Percentiles rank a stretch among this genome's conserved stretches.
These are phyloP conservation scores for Aspergillus sclerotiicarbonarius DNA, from an alignment of 495 filamentous ascomycete species.

Conservation along the genomic window DNA sequence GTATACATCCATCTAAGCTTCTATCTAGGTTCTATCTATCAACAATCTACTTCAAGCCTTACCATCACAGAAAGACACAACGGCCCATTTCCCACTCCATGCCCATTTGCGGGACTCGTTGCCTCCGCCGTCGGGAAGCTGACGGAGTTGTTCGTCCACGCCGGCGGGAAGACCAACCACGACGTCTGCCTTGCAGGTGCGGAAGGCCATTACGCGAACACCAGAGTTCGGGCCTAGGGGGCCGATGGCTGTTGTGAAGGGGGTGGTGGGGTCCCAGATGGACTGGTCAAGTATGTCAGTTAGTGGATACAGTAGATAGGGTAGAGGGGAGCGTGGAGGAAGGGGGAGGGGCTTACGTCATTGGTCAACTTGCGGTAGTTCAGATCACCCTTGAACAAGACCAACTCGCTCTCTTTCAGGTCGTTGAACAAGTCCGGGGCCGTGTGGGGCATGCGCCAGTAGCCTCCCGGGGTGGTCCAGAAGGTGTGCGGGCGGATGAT, in stretches of 20 bases:
- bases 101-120: conserved; percentile 84
- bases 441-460: conserved; percentile 75
- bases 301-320: conserved; percentile 3
- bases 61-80: conserved; percentile 82
- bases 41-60: conserved; percentile 37
- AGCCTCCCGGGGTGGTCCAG: conserved; percentile 84
- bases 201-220: conserved; percentile 76
- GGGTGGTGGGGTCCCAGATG: conserved; percentile 83
- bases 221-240: conserved; percentile 78
- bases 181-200: conserved; percentile 94
- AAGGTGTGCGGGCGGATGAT: conserved; percentile 77
- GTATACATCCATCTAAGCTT: not conserved
- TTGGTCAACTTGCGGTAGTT: conserved; percentile 91
- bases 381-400: conserved; percentile 94
- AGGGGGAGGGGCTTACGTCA: conserved; percentile 61
- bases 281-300: conserved; percentile 47
- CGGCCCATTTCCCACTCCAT: conserved; percentile 96
- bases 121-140: conserved; percentile 64
- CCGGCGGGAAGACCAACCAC: conserved; percentile 85
- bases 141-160: conserved; percentile 73
- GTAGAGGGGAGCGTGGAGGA: not conserved
- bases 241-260: conserved; percentile 82
- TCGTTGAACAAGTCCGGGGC: conserved; percentile 71
- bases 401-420: conserved; percentile 80
- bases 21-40: not conserved